phyloP scores from a whole-genome alignment of 768 basidiomycete species.

The Trametes meyenii region DNA sequence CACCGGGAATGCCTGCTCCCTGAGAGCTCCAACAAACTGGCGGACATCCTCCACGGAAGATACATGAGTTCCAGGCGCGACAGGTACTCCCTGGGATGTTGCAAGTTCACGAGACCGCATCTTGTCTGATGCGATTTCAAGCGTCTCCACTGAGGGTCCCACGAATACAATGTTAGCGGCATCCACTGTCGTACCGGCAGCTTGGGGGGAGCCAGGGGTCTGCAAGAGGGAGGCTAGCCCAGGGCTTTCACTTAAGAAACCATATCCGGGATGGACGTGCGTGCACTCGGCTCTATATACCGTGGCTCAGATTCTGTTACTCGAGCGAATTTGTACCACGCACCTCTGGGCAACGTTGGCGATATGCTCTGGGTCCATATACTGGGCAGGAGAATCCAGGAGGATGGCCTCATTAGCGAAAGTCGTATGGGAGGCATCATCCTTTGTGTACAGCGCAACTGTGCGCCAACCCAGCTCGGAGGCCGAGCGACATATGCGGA shows the following conservation, averaged over 20 bases:
- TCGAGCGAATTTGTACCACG: neutral
- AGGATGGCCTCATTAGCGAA: slow-evolving; percentile 30
- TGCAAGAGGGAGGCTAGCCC: slow-evolving; percentile 30
- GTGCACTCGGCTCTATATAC: slow-evolving; percentile 10
- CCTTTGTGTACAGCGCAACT: slow-evolving; percentile 34
- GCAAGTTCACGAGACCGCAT: slow-evolving; percentile 35
- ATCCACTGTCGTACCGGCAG: neutral
- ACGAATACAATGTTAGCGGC: slow-evolving; percentile 24
- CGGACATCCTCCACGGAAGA: slow-evolving; percentile 29
- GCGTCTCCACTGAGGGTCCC: slow-evolving; percentile 31
- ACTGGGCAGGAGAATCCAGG: slow-evolving; percentile 22
- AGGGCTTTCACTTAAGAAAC: slow-evolving; percentile 36
- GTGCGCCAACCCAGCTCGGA: slow-evolving; percentile 32
- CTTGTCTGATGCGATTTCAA: slow-evolving; percentile 29
- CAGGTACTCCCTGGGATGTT: slow-evolving; percentile 33
- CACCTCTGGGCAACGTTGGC: slow-evolving; percentile 21
- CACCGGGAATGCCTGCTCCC: slow-evolving; percentile 36
- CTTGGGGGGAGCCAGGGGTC: slow-evolving; percentile 13
- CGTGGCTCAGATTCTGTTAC: neutral
- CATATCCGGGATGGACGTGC: slow-evolving; percentile 37
- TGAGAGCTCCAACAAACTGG: slow-evolving; percentile 22
- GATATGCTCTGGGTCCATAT: slow-evolving; percentile 28
- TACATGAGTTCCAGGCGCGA: slow-evolving; percentile 33
- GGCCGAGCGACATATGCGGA: slow-evolving; percentile 36
- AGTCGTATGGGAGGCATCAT: slow-evolving; percentile 31